Conservation (phyloP, 2,329 filamentous ascomycete species). For the Colletotrichum eleusines region DNA sequence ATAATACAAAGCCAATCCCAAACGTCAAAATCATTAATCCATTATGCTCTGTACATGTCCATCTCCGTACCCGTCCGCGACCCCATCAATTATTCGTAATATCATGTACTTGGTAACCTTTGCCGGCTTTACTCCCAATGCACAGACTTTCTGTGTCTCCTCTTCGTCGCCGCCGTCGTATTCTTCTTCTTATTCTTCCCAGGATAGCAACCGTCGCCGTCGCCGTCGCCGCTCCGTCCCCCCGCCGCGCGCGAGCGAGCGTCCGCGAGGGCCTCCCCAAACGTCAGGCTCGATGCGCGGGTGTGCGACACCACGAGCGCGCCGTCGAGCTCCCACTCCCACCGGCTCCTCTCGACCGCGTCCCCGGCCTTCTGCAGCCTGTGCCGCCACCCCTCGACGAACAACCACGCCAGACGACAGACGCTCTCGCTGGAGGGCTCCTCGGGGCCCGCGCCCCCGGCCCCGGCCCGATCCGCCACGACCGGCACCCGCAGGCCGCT, state of each 20-base stretch:
- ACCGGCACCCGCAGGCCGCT: slow-evolving; percentile 33
- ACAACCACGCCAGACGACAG: slow-evolving; percentile 53
- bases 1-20: not conserved
- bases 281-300: slow-evolving; percentile 29
- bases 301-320: slow-evolving; percentile 41
- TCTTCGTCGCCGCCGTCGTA: too few species aligned
- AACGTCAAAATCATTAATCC: slow-evolving; percentile 11
- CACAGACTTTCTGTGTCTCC: slow-evolving; percentile 28
- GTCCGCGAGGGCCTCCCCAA: slow-evolving; percentile 17
- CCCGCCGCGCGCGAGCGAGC: slow-evolving; percentile 20
- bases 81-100: slow-evolving; percentile 23
- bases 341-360: slow-evolving; percentile 50
- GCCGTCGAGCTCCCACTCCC: slow-evolving; percentile 48
- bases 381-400: slow-evolving; percentile 54
- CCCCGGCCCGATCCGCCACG: slow-evolving; percentile 9
- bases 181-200: slow-evolving; percentile 13
- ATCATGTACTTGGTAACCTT: slow-evolving; percentile 14
- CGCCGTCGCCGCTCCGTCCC: not conserved
- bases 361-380: slow-evolving; percentile 49
- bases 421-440: slow-evolving; percentile 44
- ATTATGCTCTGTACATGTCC: slow-evolving; percentile 1
- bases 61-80: not conserved
- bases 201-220: not conserved
- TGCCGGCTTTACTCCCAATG: slow-evolving; percentile 31
- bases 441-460: slow-evolving; percentile 3